phyloP scores from a whole-genome alignment of 345 rosid genomes.

The Bruguiera sexangula region DNA sequence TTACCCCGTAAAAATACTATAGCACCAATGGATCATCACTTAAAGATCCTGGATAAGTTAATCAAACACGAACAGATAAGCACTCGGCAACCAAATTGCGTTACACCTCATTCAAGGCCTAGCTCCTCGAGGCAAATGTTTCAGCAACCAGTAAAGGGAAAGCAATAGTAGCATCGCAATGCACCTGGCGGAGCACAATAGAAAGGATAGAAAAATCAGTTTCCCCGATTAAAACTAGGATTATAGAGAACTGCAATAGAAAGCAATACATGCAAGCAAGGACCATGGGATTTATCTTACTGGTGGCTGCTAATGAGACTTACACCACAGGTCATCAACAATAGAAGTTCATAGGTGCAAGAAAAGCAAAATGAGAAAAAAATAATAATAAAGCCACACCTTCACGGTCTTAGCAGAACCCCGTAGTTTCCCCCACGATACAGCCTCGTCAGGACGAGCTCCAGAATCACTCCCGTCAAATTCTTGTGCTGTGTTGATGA shows the following conservation, averaged over 20 bases:
- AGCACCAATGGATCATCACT: too few relatives aligned
- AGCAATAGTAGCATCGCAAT: conserved; percentile 96
- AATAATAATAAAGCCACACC: conserved; percentile 32
- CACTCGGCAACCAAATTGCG: too few relatives aligned
- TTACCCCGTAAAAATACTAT: too few relatives aligned
- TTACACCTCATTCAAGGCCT: conserved; percentile 12
- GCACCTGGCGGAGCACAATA: conserved; percentile 47
- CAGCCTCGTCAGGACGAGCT: conserved; percentile 92
- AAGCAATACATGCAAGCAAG: not conserved
- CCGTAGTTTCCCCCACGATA: conserved; percentile 91
- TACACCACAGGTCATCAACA: not conserved
- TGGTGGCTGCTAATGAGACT: not conserved
- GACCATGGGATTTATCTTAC: not conserved
- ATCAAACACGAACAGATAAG: too few relatives aligned
- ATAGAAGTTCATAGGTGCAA: not conserved
- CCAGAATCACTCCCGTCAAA: conserved; percentile 98
- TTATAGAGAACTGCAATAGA: not conserved
- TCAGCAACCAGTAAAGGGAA: conserved; percentile 88
- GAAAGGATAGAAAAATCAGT: not conserved
- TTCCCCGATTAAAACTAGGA: not conserved
- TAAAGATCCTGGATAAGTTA: too few relatives aligned
- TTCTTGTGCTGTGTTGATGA: conserved; percentile 88
- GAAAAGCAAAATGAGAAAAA: not conserved
- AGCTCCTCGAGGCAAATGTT: conserved; percentile 68
- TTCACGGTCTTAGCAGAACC: conserved; percentile 80